These are phyloP conservation scores for Aureobasidium lini DNA, from an alignment of 2,329 filamentous ascomycete genomes.

Conservation along the genomic window DNA sequence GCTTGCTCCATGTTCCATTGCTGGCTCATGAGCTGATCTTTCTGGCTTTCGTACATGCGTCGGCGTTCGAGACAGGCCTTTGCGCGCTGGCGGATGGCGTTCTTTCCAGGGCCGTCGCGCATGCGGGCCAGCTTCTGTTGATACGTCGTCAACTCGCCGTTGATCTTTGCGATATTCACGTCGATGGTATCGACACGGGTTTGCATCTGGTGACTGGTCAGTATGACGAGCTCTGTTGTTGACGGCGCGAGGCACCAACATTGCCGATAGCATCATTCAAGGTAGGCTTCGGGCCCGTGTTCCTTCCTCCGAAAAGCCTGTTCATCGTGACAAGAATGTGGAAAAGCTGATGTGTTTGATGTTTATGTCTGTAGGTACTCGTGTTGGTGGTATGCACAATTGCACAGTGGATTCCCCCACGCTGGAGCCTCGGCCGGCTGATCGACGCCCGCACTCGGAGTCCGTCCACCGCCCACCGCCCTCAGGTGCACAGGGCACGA, in stretches of 20 bases:
- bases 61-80: slow-evolving; percentile 89
- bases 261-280: slow-evolving; percentile 76
- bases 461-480: neutral
- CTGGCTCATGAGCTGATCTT: slow-evolving; percentile 87
- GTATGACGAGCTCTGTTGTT: slow-evolving; percentile 13
- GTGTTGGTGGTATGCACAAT: neutral
- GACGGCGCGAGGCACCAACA: slow-evolving; percentile 39
- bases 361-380: neutral
- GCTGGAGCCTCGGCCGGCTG: neutral
- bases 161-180: slow-evolving; percentile 87
- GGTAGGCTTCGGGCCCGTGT: slow-evolving; percentile 79
- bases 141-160: slow-evolving; percentile 81
- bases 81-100: slow-evolving; percentile 85
- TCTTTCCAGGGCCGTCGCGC: slow-evolving; percentile 92
- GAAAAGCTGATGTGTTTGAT: neutral
- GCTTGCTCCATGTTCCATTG: slow-evolving; percentile 99
- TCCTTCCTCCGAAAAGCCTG: slow-evolving; percentile 85
- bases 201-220: slow-evolving; percentile 53
- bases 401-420: neutral
- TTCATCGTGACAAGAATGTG: slow-evolving; percentile 59
- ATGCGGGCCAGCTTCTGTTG: slow-evolving; percentile 82
- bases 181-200: slow-evolving; percentile 78
- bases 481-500: slow-evolving; percentile 7
- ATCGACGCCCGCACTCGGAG: neutral
- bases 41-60: slow-evolving; percentile 89